Base-by-base conservation (phyloP, 805 yeast species). In the Spathaspora gorwiae region DNA sequence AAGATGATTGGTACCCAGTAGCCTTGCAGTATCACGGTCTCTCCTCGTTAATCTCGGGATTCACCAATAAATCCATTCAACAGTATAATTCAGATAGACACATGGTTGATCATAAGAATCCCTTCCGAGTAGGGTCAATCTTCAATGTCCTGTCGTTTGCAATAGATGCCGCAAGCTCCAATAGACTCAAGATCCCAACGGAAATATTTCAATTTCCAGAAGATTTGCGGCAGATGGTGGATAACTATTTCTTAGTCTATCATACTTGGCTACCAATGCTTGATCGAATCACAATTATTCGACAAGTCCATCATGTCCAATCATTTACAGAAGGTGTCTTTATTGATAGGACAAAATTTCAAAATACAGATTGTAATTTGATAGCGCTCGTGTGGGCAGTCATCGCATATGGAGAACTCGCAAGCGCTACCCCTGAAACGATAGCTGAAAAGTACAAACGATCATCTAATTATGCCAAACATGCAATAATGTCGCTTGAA, bases 101-200 rank as follows among this genome's bases (percentile, higher is more conserved):
- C 1, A 15, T 43, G n/a, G 40, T 32, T 29, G 32, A 29, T 29
- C 43, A 45, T 27, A 46, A 46, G 32, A 51, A 50, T 26, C 61
- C 62, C n/a, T 57, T 56, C 37, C 40, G 60, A n/a, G 61, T 57
- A n/a, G 59, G 60, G 2, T 54, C 61, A 7, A 56, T 57, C 9
- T 57, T 57, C 47, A 53, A 54, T 42, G 42, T 57, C 1, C 50
- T 55, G 15, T 55, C 60, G 24, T 47, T 45, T 32, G 43, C 36
- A 31, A 38, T 24, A 9, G 35, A 32, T 5, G 50, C 55, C n/a
- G 19, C 47, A 5, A 39, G 39, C 6, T 43, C 46, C 9, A 40
- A 46, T 26, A 41, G 47, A 12, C 45, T 53, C 10, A 48, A 50
- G 39, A 38, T 51, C 14, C 61, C 61, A 7, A 35, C 35, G 11